phyloP scores from a whole-genome alignment of 164 flowering plant genomes.

The Saururus chinensis region DNA sequence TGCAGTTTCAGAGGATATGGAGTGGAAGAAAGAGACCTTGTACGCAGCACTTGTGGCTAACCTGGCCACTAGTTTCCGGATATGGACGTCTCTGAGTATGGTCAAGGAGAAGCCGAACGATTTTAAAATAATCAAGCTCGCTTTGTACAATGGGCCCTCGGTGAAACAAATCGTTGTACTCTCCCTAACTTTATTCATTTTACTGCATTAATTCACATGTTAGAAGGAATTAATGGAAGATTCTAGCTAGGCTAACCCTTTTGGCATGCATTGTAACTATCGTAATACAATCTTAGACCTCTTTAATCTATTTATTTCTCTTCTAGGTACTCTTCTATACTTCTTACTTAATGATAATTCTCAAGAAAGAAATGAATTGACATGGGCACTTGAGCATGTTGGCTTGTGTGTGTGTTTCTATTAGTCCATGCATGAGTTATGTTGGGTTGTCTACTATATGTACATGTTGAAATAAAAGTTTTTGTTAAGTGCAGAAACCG shows the following conservation, averaged over 20 bases:
- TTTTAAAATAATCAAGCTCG: not conserved
- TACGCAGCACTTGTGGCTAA: conserved; percentile 41
- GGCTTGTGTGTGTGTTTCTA: too few relatives aligned
- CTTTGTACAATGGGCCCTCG: not conserved
- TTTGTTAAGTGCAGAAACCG: conserved; percentile 18
- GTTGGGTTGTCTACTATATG: too few relatives aligned
- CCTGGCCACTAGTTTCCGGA: conserved; percentile 34
- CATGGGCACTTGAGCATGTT: not conserved
- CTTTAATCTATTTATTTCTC: too few relatives aligned
- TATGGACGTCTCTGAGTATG: conserved; percentile 38
- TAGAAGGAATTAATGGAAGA: too few relatives aligned
- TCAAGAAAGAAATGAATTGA: not conserved
- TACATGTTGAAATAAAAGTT: too few relatives aligned
- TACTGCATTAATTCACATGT: too few relatives aligned
- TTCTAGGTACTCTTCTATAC: not conserved
- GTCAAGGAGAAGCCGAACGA: conserved; percentile 1
- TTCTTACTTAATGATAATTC: not conserved
- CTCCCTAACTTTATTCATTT: too few relatives aligned
- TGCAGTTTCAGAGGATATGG: conserved; percentile 3
- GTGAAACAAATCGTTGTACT: not conserved
- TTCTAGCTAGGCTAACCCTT: too few relatives aligned
- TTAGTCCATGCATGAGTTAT: too few relatives aligned
- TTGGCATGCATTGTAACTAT: too few relatives aligned
- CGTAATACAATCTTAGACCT: too few relatives aligned
- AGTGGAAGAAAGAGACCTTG: conserved; percentile 15